phyloP scores from a whole-genome alignment of 2,329 filamentous ascomycete genomes.

The Aspergillus quadricinctus region DNA sequence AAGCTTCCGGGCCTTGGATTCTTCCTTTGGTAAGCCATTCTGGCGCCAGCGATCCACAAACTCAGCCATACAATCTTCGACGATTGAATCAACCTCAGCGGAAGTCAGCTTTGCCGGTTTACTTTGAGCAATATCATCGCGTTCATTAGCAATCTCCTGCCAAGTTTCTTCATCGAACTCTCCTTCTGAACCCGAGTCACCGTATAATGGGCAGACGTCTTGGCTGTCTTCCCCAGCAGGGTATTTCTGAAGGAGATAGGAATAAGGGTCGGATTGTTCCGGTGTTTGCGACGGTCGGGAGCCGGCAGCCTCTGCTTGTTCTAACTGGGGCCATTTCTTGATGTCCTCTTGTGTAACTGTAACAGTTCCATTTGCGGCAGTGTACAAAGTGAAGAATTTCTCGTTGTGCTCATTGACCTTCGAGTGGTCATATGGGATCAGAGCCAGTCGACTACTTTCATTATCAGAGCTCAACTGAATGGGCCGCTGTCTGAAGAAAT shows the following conservation, averaged over 20 bases:
- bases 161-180: slow-evolving; percentile 57
- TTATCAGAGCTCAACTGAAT: slow-evolving; percentile 16
- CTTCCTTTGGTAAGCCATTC: slow-evolving; percentile 53
- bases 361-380: slow-evolving; percentile 19
- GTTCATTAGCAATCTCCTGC: slow-evolving; percentile 59
- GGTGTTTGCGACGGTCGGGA: background rate
- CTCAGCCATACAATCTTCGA: slow-evolving; percentile 52
- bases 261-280: slow-evolving; percentile 18
- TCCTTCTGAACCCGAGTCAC: slow-evolving; percentile 52
- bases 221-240: slow-evolving; percentile 38
- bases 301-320: background rate
- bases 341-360: slow-evolving; percentile 24
- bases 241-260: slow-evolving; percentile 42
- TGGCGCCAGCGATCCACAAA: slow-evolving; percentile 55
- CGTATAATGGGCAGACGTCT: slow-evolving; percentile 48
- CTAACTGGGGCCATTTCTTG: slow-evolving; percentile 25
- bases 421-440: slow-evolving; percentile 25
- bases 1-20: slow-evolving; percentile 54
- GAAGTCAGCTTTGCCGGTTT: slow-evolving; percentile 33
- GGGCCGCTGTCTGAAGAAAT: slow-evolving; percentile 25
- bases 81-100: slow-evolving; percentile 48
- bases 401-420: slow-evolving; percentile 6
- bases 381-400: slow-evolving; percentile 28
- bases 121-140: slow-evolving; percentile 12
- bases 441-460: slow-evolving; percentile 19